Evolutionary conservation across 202 grass and related monocot genomes (phyloP).

Genomic region (Dendrocalamus latiflorus): DNA sequence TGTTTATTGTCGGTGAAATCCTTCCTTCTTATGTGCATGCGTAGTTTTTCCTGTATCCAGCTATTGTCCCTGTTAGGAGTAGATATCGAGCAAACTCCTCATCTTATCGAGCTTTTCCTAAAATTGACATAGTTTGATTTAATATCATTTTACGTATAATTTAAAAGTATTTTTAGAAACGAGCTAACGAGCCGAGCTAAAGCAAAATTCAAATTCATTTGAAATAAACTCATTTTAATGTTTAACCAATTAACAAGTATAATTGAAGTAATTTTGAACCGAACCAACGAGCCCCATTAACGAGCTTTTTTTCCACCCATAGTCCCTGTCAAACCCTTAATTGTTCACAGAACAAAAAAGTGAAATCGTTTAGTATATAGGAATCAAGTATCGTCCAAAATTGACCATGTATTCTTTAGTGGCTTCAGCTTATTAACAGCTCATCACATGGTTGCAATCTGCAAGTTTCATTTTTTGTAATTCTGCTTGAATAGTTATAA

Average conservation of each 20-base stretch:
- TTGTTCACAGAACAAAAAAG: neutral
- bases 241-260: no score
- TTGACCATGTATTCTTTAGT: neutral
- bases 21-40: neutral
- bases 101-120: no score
- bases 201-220: no score
- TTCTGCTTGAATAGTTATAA: neutral
- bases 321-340: neutral
- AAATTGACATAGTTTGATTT: no score
- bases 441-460: neutral
- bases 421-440: neutral
- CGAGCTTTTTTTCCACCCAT: no score
- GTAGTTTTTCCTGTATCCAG: neutral
- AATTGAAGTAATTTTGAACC: no score
- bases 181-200: no score
- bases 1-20: neutral
- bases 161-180: no score
- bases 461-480: neutral
- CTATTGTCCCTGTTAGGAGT: neutral
- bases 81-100: no score
- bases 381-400: neutral
- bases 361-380: neutral
- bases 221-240: no score
- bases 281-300: no score
- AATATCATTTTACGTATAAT: no score